Evolutionary conservation across 257 asterid genomes (phyloP).

Genomic region (Forsythia suspensa): DNA sequence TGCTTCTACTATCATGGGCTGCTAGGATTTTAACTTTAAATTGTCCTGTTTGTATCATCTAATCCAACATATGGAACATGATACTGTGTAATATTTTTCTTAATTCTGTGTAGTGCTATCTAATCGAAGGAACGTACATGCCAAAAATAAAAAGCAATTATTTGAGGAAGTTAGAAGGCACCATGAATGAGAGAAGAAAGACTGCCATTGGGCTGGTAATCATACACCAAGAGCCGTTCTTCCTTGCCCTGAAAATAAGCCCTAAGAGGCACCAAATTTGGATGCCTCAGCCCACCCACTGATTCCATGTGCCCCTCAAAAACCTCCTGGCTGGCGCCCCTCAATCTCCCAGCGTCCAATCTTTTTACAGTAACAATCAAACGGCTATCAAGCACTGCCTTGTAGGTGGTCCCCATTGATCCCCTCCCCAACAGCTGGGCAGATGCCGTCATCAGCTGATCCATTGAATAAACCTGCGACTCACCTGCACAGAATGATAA

Average conservation of each 20-base stretch:
- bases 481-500: constrained; percentile 85
- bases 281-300: constrained; percentile 83
- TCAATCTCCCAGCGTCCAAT: constrained; percentile 65
- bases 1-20: too few species aligned
- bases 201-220: constrained; percentile 89
- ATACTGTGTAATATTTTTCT: background rate
- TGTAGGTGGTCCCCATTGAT: constrained; percentile 80
- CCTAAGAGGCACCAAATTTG: constrained; percentile 76
- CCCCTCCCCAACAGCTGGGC: constrained; percentile 92
- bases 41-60: too few species aligned
- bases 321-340: constrained; percentile 47
- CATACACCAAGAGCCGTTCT: constrained; percentile 79
- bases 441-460: constrained; percentile 87
- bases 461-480: constrained; percentile 70
- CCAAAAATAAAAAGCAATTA: background rate
- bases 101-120: too few species aligned
- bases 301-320: constrained; percentile 80
- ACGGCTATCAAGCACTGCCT: constrained; percentile 83
- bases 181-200: constrained; percentile 85
- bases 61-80: background rate
- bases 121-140: too few species aligned
- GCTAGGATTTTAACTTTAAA: too few species aligned
- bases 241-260: constrained; percentile 89
- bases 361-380: constrained; percentile 83
- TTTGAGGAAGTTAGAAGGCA: constrained; percentile 19